A percentile compares a stretch with the other conserved stretches of the same genome.
phyloP scores from a whole-genome alignment of 176 grass and related monocot genomes.

The Ensete ventricosum region DNA sequence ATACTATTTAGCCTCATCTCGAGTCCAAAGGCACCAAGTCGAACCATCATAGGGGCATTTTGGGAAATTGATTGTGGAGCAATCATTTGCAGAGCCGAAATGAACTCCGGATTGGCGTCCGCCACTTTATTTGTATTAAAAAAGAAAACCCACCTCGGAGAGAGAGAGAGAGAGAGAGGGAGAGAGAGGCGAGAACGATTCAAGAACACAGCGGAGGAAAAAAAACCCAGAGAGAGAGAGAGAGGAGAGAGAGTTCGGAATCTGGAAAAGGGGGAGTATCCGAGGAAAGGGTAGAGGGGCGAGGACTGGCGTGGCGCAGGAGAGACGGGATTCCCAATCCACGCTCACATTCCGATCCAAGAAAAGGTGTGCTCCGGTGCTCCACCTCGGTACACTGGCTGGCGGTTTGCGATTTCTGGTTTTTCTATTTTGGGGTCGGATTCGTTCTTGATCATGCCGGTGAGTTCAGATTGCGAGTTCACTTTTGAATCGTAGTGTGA shows the following conservation, averaged over 20 bases:
- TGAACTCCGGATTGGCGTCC: neutral
- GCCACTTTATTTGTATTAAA: neutral
- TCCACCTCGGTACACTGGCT: neutral
- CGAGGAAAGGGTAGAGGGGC: too few species aligned
- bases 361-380: too few species aligned
- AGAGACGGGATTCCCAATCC: neutral
- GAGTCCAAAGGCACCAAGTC: too few species aligned
- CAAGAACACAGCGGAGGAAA: neutral
- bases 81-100: constrained; percentile 11
- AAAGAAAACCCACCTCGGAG: neutral
- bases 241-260: neutral
- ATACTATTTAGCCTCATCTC: too few species aligned
- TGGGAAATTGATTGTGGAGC: neutral
- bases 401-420: neutral
- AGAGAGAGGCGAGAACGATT: neutral
- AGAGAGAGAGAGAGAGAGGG: neutral
- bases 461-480: neutral
- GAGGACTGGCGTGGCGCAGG: neutral
- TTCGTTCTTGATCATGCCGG: neutral
- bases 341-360: neutral
- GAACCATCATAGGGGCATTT: neutral
- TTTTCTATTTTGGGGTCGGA: neutral
- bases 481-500: neutral
- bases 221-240: neutral
- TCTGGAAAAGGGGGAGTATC: neutral